These are phyloP conservation scores for Talaromyces verruculosus DNA, from an alignment of 2,329 filamentous ascomycete genomes.

Conservation along the genomic window DNA sequence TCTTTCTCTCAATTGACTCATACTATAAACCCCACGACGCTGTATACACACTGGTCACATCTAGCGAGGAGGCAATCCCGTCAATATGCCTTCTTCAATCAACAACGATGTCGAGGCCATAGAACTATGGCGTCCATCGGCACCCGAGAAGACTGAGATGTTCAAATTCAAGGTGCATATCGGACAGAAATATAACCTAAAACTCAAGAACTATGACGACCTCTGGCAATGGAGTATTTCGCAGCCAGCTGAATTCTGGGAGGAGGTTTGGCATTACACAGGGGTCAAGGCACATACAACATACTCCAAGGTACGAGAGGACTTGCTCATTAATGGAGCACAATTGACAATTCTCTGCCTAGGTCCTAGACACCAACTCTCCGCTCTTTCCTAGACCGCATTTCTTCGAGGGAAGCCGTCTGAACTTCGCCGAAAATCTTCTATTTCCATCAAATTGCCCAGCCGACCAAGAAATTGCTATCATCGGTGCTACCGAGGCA, in stretches of 20 bases:
- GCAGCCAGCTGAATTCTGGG: constrained; percentile 76
- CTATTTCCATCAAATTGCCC: constrained; percentile 68
- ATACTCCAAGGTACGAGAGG: constrained; percentile 45
- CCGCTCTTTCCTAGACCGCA: constrained; percentile 82
- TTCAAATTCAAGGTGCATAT: constrained; percentile 69
- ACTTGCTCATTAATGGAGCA: not conserved
- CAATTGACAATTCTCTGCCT: not conserved
- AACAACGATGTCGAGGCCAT: constrained; percentile 22
- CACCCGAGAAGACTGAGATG: constrained; percentile 68
- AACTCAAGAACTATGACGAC: constrained; percentile 66
- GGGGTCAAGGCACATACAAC: constrained; percentile 67
- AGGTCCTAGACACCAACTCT: constrained; percentile 68
- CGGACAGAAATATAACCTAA: constrained; percentile 64
- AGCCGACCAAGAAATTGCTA: constrained; percentile 62
- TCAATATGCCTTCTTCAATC: constrained; percentile 17
- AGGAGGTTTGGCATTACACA: constrained; percentile 78
- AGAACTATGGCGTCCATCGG: constrained; percentile 70
- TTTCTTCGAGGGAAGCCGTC: constrained; percentile 74
- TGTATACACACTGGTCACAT: not conserved
- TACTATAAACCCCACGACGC: not conserved
- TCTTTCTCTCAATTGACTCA: not conserved
- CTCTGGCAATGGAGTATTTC: constrained; percentile 84
- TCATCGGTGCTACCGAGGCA: constrained; percentile 80
- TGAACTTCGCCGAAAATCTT: constrained; percentile 96
- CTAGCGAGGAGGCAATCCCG: not conserved